phyloP scores from a whole-genome alignment of 2,329 filamentous ascomycete genomes.

The Bertia moriformis region DNA sequence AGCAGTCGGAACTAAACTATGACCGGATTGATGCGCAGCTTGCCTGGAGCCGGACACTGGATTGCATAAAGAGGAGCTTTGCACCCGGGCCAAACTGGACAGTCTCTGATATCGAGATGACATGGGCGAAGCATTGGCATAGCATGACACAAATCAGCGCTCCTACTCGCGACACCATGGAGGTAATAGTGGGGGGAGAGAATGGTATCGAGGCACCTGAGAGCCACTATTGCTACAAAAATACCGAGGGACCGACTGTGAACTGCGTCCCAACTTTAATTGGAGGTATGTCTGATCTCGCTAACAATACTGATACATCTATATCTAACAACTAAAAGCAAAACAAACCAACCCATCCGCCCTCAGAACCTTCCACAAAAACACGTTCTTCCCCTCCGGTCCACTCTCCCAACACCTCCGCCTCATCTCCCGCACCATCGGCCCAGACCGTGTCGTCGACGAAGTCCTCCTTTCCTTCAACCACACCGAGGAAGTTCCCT shows the following conservation, averaged over 20 bases:
- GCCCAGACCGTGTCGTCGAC: constrained; percentile 36
- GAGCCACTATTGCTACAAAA: too few species aligned
- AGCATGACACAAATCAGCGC: background rate
- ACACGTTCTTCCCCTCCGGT: constrained; percentile 37
- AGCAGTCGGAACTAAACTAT: background rate
- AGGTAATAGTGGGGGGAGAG: background rate
- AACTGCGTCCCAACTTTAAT: background rate
- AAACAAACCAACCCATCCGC: too few species aligned
- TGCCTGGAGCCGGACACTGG: background rate
- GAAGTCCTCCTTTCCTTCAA: constrained; percentile 31
- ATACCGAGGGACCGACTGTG: background rate
- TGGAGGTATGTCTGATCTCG: background rate
- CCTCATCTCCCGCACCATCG: constrained; percentile 36
- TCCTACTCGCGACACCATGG: background rate
- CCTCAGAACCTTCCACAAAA: constrained; percentile 35
- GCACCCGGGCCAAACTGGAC: background rate
- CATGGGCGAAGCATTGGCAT: background rate
- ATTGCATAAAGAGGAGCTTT: background rate
- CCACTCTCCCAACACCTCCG: constrained; percentile 33
- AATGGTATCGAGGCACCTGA: too few species aligned
- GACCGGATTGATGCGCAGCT: background rate
- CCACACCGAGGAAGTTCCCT: constrained; percentile 26
- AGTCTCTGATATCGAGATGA: background rate
- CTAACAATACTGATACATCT: too few species aligned
- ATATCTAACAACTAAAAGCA: too few species aligned